Evolutionary conservation across 805 yeast species (phyloP), one percentile per base, ranked within the genome.

Genomic region (Ogataea kodamae): DNA sequence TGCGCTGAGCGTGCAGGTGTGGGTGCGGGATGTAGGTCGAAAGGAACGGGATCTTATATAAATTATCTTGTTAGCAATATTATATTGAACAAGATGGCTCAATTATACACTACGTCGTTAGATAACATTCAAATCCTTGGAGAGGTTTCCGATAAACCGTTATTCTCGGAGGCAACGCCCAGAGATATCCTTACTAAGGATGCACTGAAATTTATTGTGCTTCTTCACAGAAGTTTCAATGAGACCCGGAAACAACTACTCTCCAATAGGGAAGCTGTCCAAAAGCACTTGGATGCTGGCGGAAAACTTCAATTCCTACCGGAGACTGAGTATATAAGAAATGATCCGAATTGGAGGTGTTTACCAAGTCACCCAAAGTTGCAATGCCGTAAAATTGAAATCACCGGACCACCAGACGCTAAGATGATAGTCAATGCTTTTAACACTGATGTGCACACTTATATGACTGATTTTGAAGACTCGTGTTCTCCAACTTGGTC

Each of bases 401-500:
- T 83, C 59, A 83, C 94, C 15, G 94, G 94, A 31, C 94, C 94
- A 13, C 83, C 89, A 34, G 82, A 81, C 55, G 73, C 90, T 45
- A 81, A 83, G 50, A 83, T 83, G 94, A 75, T 83, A 44, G 77
- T 83, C 52, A 83, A 82, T 54, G 92, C 90, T 3, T 69, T 83
- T 56, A 83, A 83, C 61, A 78, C 89, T 1, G 69, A 72, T 35
- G 92, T 83, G 26, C 81, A 81, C 43, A 82, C 92, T 18, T 83
- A 83, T 57, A 83, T 83, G 92, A 79, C 87, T 25, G 94, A 83
- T 65, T 81, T 83, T 52, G 94, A 83, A 60, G 92, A 83, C 59
- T 81, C 89, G 11, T 75, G 83, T 49, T 76, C 90, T 12, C 94
- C 94, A 49, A 82, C 94, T 17, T 83, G 92, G 92, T 61, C 64